phyloP scores from a whole-genome alignment of 352 stramenopile species.

The Pythium rhizo-oryzae region DNA sequence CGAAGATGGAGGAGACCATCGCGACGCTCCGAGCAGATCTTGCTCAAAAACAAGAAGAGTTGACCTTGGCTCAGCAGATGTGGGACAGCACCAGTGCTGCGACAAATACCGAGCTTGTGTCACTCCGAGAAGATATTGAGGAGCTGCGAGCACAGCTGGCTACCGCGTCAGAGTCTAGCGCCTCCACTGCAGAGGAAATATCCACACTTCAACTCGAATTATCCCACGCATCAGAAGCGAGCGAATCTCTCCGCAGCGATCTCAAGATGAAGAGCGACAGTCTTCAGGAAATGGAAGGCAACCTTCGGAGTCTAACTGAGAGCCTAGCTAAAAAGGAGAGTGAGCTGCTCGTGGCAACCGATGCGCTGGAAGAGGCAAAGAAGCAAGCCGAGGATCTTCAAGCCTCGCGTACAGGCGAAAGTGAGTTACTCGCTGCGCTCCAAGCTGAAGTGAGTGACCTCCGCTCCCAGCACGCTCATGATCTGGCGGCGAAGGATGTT shows the following conservation, averaged over 20 bases:
- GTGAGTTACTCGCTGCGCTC: not conserved
- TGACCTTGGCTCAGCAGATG: not conserved
- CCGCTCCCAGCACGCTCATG: not conserved
- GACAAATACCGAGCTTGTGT: not conserved
- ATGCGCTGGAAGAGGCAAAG: not conserved
- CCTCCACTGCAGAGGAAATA: not conserved
- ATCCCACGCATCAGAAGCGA: not conserved
- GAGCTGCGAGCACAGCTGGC: not conserved
- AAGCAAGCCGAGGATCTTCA: not conserved
- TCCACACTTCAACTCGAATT: slow-evolving; percentile 13
- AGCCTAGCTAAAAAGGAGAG: not conserved
- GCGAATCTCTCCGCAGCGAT: not conserved
- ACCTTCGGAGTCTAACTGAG: not conserved
- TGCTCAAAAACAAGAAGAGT: slow-evolving; percentile 4
- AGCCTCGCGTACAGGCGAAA: not conserved
- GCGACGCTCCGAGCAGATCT: not conserved
- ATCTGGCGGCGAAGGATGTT: slow-evolving; percentile 6
- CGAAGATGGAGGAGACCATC: slow-evolving; percentile 5
- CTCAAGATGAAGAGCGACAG: not conserved
- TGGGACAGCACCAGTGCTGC: not conserved
- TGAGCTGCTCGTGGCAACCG: not conserved
- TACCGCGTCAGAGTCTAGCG: not conserved
- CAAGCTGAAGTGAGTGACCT: not conserved
- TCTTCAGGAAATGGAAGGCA: not conserved
- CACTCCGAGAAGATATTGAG: slow-evolving; percentile 1